These are phyloP conservation scores for Stephania yunnanensis DNA, from an alignment of 164 flowering plant species.

Conservation along the genomic window DNA sequence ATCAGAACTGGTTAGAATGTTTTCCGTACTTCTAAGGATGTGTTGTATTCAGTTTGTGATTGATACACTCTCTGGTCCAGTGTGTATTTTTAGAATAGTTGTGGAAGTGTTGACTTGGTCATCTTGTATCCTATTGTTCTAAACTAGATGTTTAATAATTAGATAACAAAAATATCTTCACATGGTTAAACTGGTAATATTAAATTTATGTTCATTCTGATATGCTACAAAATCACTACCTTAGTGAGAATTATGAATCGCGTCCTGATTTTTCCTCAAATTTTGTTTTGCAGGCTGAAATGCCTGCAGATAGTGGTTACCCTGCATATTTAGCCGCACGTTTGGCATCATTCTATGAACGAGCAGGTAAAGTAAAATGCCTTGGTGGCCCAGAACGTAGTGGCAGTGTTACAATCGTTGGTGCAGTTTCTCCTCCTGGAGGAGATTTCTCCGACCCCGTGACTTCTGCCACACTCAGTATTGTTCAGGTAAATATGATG, in stretches of 20 bases:
- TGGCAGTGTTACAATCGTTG: slow-evolving; percentile 99
- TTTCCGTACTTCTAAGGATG: too few relatives aligned
- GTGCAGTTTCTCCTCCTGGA: slow-evolving; percentile 99
- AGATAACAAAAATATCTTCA: too few relatives aligned
- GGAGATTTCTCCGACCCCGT: slow-evolving; percentile 99
- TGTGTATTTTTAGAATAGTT: too few relatives aligned
- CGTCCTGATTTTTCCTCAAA: not conserved
- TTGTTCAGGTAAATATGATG: slow-evolving; percentile 68
- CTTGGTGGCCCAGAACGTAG: slow-evolving; percentile 96
- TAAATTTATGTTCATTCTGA: not conserved
- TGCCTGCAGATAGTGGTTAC: slow-evolving; percentile 53
- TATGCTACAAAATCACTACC: not conserved
- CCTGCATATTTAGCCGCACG: slow-evolving; percentile 99
- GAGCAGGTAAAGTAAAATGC: slow-evolving; percentile 99
- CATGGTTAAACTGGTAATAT: not conserved
- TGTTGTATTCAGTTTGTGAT: too few relatives aligned
- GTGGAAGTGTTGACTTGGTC: too few relatives aligned
- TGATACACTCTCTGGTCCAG: too few relatives aligned
- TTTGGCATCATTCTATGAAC: slow-evolving; percentile 95
- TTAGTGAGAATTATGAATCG: not conserved
- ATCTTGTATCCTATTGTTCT: too few relatives aligned
- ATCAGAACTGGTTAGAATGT: too few relatives aligned
- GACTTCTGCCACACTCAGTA: slow-evolving; percentile 96
- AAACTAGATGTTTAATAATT: too few relatives aligned
- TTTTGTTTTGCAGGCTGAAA: slow-evolving; percentile 21